phyloP scores from a whole-genome alignment of 768 basidiomycete genomes.

The Rhodotorula graminis region DNA sequence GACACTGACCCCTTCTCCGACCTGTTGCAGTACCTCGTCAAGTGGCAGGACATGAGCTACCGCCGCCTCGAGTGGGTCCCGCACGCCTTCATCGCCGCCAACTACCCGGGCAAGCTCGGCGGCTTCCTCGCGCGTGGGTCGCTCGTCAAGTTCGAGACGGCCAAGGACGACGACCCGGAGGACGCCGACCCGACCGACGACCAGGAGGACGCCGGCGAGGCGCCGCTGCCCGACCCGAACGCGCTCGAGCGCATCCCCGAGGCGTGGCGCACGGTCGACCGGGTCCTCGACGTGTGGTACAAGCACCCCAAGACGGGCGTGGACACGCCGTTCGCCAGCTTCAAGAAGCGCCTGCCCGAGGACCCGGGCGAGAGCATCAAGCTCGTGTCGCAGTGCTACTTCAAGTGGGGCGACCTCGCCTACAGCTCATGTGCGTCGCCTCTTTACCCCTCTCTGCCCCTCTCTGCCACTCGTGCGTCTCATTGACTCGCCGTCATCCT shows the following conservation, averaged over 20 bases:
- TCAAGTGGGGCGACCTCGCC: slow-evolving; percentile 91
- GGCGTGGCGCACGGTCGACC: slow-evolving; percentile 83
- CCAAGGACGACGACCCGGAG: slow-evolving; percentile 35
- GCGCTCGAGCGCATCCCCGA: slow-evolving; percentile 63
- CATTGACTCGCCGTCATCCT: background rate
- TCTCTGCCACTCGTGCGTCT: background rate
- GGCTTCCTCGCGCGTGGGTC: slow-evolving; percentile 41
- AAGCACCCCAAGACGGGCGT: slow-evolving; percentile 40
- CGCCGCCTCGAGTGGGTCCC: slow-evolving; percentile 39
- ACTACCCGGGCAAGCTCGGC: slow-evolving; percentile 17
- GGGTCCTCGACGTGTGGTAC: slow-evolving; percentile 70
- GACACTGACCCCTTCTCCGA: background rate
- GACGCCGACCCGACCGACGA: slow-evolving; percentile 28
- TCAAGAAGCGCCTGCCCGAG: slow-evolving; percentile 47
- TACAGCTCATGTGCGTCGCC: slow-evolving; percentile 55
- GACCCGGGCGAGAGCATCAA: slow-evolving; percentile 58
- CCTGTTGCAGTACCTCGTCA: slow-evolving; percentile 41
- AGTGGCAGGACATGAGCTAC: slow-evolving; percentile 39
- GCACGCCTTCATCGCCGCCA: slow-evolving; percentile 39
- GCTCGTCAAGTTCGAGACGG: slow-evolving; percentile 30
- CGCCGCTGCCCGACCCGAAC: slow-evolving; percentile 55
- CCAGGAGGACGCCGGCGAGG: slow-evolving; percentile 35
- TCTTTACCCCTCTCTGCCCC: no score
- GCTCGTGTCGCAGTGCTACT: slow-evolving; percentile 70
- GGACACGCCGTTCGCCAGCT: background rate